Evolutionary conservation across 192 early-diverging fungal species (phyloP), one percentile per base, ranked within the genome.

Genomic region (Cetraspora pellucida): DNA sequence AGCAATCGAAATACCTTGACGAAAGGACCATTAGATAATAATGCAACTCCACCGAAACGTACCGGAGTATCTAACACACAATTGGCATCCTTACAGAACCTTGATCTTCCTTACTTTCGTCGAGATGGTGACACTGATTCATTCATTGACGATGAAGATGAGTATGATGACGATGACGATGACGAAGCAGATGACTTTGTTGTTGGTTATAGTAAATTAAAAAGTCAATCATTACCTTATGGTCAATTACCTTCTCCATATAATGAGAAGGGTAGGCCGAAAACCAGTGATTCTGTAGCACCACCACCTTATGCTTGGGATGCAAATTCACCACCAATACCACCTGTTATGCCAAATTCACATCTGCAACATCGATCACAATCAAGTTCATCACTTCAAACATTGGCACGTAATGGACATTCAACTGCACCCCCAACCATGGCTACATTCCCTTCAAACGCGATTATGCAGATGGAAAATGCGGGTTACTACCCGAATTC

Each of bases 401-500:
- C 81, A 21, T 66, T 80, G 49, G 70, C 84, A 21, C 80, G 82
- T 31, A 70, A 67, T 30, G 64, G 74, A 11, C 16, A 58, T 1
- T 63, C 11, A 45, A n/a, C 73, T 14, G 8, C 59, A 16, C 14
- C 59, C 19, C 19, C 47, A 49, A 66, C 45, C 14, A n/a, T 54
- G 47, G 6, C 58, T 72, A 76, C 31, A 78, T 79, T 13, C 65
- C 82, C 54, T 81, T 80, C 37, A 0, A 72, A 77, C 19, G 77
- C 78, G 31, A 79, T 81, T 74, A 77, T 78, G 16, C 30, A 60
- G 27, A 27, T 14, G n/a, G 63, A 65, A 65, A 44, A 63, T 3
- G 71, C 79, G 25, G 75, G 82, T 37, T 82, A 80, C 44, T 85
- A 84, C 69, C 87, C 84, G 16, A 80, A 81, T 28, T 85, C 86